Conservation (phyloP, 1,139 yeast species). For the Scheffersomyces stambukii region DNA sequence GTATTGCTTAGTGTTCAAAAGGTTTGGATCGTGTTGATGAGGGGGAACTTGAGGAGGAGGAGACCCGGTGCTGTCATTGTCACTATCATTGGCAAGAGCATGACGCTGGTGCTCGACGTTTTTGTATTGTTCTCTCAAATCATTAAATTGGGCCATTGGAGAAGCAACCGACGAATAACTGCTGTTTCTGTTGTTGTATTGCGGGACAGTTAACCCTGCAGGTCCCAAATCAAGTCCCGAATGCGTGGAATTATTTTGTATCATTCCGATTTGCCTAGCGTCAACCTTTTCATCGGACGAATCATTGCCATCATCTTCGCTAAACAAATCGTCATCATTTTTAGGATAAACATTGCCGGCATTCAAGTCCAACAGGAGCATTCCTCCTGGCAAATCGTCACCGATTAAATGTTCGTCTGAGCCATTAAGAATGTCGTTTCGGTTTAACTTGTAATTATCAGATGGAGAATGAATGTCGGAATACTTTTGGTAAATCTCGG, state of each 20-base stretch:
- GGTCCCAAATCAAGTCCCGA: constrained; percentile 6
- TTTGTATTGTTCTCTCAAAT: constrained; percentile 46
- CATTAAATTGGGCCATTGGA: constrained; percentile 53
- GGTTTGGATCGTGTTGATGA: too few species aligned
- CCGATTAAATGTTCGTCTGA: constrained; percentile 33
- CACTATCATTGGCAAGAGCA: constrained; percentile 7
- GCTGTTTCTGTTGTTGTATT: constrained; percentile 26
- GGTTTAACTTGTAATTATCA: constrained; percentile 29
- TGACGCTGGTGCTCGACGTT: constrained; percentile 7
- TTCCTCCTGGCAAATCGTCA: constrained; percentile 29
- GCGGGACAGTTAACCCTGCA: constrained; percentile 21
- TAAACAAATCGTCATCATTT: constrained; percentile 35
- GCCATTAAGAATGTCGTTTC: constrained; percentile 35
- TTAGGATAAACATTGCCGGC: constrained; percentile 36
- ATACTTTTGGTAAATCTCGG: constrained; percentile 45
- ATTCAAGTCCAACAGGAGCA: constrained; percentile 25
- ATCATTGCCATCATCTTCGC: constrained; percentile 19
- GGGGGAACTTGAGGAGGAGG: constrained; percentile 22
- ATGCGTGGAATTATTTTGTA: constrained; percentile 9
- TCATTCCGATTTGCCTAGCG: constrained; percentile 23
- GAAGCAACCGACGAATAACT: constrained; percentile 42
- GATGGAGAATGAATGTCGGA: constrained; percentile 40
- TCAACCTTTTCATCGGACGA: constrained; percentile 21
- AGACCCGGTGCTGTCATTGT: constrained; percentile 14
- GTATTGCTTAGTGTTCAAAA: constrained; percentile 10